Evolutionary conservation across 2,329 filamentous ascomycete genomes (phyloP).

Genomic region (Lachnellula suecica): DNA sequence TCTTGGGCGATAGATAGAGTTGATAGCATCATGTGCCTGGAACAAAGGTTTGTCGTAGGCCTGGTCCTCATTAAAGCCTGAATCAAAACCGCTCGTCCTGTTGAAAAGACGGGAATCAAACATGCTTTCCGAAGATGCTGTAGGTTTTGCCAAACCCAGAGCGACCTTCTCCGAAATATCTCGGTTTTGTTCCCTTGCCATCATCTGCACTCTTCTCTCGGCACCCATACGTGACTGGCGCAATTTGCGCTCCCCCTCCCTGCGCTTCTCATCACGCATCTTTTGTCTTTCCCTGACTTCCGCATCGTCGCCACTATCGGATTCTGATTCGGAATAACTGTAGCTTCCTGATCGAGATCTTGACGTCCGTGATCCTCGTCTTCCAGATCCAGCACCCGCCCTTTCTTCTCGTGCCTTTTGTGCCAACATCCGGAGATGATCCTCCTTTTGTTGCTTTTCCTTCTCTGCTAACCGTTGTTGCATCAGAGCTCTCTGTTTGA

Average conservation of each 20-base stretch:
- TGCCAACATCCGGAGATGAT: conserved; percentile 81
- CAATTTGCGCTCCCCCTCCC: conserved; percentile 84
- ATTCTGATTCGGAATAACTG: conserved; percentile 48
- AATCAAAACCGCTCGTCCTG: conserved; percentile 85
- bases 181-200: conserved; percentile 92
- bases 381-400: conserved; percentile 50
- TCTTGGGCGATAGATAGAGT: conserved; percentile 85
- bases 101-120: conserved; percentile 97
- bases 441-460: conserved; percentile 92
- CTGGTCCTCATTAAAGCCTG: conserved; percentile 96
- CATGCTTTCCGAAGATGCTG: conserved; percentile 89
- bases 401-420: conserved; percentile 90
- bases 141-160: conserved; percentile 90
- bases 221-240: conserved; percentile 94
- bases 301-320: conserved; percentile 50
- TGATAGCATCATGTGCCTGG: conserved; percentile 91
- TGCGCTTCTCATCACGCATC: conserved; percentile 72
- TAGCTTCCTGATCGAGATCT: conserved; percentile 49
- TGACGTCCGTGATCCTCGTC: conserved; percentile 36
- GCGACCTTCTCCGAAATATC: conserved; percentile 98
- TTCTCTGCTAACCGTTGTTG: conserved; percentile 95
- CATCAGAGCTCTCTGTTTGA: conserved; percentile 89
- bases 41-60: conserved; percentile 97
- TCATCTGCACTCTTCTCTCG: conserved; percentile 85
- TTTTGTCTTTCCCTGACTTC: conserved; percentile 75